Base-by-base conservation (phyloP, 257 asterid genomes). In the Scutellaria minor region DNA sequence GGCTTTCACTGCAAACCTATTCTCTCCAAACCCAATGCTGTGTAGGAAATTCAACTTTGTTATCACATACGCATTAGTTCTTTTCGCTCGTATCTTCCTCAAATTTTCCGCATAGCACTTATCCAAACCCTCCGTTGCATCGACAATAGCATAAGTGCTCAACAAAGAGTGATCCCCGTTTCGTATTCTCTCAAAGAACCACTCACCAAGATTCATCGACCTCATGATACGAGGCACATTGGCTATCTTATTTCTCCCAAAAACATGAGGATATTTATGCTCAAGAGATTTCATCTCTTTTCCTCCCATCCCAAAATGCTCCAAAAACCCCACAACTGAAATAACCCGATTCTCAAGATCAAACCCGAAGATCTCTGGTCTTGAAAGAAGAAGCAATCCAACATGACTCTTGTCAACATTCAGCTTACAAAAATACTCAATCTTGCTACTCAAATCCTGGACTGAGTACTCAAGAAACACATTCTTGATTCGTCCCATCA, bases 21-120 rank as follows among this genome's bases (percentile, higher is more conserved):
- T 87, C 78, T 89, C 92, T 66, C 94, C 94, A 46, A 85, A 84
- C 0, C 96, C 94, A 54, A 84, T 72, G 46, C 80, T 63, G 72
- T 89, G 94, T 42, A 89, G 55, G 80, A 87, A 84, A 68, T 79
- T 71, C 70, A 89, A 45, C 70, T 87, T 89, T 6, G 66, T 77
- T 42, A 70, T 53, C 9, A 47, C 48, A 59, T 84, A 71, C 4
- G 27, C 13, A 22, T 48, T 71, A 6, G 84, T 85, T 80, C 84
- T 83, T 22, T 68, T 77, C 44, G 83, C 74, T 54, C 44, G 81
- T 59, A 83, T 51, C 68, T 61, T 83, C 73, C 22, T 71, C 55
- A 87, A 67, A 67, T 35, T 14, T 18, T 76, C 83, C 13, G 58
- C 27, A 27, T 85, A 87, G 27, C 77, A 75, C 61, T 81, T 58